phyloP scores from a whole-genome alignment of 805 yeast genomes.

The Teunomyces funiuensis region DNA sequence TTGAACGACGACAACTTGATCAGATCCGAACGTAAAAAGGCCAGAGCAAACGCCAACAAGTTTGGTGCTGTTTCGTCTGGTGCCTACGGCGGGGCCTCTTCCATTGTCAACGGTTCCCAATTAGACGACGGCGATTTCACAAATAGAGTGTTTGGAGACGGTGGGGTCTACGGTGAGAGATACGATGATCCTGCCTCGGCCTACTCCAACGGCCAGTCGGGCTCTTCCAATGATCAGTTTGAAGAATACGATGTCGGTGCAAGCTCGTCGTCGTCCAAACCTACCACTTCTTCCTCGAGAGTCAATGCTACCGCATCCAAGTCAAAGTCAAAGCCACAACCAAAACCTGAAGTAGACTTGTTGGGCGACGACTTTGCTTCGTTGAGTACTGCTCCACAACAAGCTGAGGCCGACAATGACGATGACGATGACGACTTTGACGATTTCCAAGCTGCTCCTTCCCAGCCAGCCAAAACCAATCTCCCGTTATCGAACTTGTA shows the following conservation, averaged over 20 bases:
- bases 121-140: constrained; percentile 52
- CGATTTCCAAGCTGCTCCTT: constrained; percentile 74
- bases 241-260: constrained; percentile 61
- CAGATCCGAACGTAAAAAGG: constrained; percentile 84
- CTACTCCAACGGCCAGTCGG: constrained; percentile 33
- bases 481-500: constrained; percentile 27
- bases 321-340: constrained; percentile 30
- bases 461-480: constrained; percentile 21
- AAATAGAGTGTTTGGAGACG: constrained; percentile 65
- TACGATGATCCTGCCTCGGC: constrained; percentile 57
- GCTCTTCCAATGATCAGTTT: constrained; percentile 40
- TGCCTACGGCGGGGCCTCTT: constrained; percentile 51
- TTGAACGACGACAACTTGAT: constrained; percentile 75
- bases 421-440: constrained; percentile 77
- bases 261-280: constrained; percentile 24
- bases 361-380: constrained; percentile 44
- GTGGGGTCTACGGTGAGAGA: constrained; percentile 68
- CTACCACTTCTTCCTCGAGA: constrained; percentile 38
- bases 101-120: constrained; percentile 29
- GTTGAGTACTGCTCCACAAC: constrained; percentile 18
- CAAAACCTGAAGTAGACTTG: constrained; percentile 47
- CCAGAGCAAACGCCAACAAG: constrained; percentile 81
- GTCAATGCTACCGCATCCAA: constrained; percentile 31
- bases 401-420: constrained; percentile 17
- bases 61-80: constrained; percentile 71